These are phyloP conservation scores for Anthostomella pinea DNA, from an alignment of 2,329 filamentous ascomycete genomes.

Conservation along the genomic window DNA sequence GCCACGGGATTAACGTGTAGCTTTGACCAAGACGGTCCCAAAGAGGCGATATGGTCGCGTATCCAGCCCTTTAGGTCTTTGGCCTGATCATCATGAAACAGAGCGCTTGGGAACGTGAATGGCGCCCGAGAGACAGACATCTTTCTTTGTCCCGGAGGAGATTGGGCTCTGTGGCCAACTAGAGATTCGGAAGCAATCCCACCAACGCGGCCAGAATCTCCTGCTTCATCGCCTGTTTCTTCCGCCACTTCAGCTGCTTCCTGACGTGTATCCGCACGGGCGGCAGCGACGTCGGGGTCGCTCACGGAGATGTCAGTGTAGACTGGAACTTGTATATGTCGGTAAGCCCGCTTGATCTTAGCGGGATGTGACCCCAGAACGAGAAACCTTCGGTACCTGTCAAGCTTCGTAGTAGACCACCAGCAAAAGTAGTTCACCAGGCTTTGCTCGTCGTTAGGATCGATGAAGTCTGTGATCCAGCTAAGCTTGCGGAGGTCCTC, in stretches of 20 bases:
- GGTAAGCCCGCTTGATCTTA: slow-evolving; percentile 26
- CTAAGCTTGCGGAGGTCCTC: slow-evolving; percentile 38
- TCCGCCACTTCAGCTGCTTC: slow-evolving; percentile 7
- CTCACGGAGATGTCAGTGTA: slow-evolving; percentile 36
- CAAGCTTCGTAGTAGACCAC: slow-evolving; percentile 51
- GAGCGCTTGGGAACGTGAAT: slow-evolving; percentile 8
- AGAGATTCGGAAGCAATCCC: no score
- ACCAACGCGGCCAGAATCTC: no score
- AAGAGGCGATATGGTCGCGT: slow-evolving; percentile 2
- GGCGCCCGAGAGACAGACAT: not conserved
- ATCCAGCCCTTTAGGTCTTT: slow-evolving; percentile 21
- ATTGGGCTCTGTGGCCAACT: no score
- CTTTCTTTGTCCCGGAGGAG: not conserved
- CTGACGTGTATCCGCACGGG: slow-evolving; percentile 10
- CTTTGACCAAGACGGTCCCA: slow-evolving; percentile 14
- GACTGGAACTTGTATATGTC: slow-evolving; percentile 33
- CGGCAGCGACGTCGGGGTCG: slow-evolving; percentile 35
- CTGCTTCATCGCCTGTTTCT: slow-evolving; percentile 7
- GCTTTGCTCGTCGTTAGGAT: slow-evolving; percentile 59
- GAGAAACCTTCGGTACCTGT: slow-evolving; percentile 52
- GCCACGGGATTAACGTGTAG: slow-evolving; percentile 41
- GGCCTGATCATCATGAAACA: slow-evolving; percentile 17
- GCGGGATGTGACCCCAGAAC: slow-evolving; percentile 48
- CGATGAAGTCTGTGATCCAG: slow-evolving; percentile 46
- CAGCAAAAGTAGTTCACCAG: slow-evolving; percentile 62